Percentiles rank a stretch among this genome's conserved stretches.
Evolutionary conservation across 352 stramenopile genomes (phyloP).

Genomic region (Phytophthora tentaculata): DNA sequence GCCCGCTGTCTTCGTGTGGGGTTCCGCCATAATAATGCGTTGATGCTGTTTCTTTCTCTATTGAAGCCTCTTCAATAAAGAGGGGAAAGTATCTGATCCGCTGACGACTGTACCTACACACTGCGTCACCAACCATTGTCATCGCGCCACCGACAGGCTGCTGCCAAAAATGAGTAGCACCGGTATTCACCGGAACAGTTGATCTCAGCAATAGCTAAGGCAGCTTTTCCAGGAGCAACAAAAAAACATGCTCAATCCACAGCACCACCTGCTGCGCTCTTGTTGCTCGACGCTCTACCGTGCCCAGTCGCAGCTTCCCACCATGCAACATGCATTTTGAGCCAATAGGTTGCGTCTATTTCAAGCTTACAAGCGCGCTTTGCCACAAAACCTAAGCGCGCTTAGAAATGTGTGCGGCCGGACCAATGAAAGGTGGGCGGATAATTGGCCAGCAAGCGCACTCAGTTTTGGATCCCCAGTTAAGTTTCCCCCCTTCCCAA

Average conservation of each 20-base stretch:
- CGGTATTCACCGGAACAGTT: constrained; percentile 20
- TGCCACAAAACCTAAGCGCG: constrained; percentile 1
- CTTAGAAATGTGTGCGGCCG: constrained; percentile 26
- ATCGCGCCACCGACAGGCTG: constrained; percentile 18
- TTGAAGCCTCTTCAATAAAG: too few species aligned
- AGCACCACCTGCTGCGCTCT: not conserved
- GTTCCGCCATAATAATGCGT: constrained; percentile 73
- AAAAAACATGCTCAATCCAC: too few species aligned
- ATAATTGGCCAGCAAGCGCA: constrained; percentile 35
- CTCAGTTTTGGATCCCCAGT: constrained; percentile 41
- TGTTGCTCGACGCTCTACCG: constrained; percentile 2
- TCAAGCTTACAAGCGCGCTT: constrained; percentile 6
- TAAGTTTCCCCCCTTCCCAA: constrained; percentile 50
- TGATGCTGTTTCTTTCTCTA: constrained; percentile 13
- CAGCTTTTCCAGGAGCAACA: too few species aligned
- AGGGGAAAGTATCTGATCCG: constrained; percentile 20
- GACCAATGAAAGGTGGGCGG: constrained; percentile 6
- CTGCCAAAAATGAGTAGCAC: constrained; percentile 8
- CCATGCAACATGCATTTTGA: constrained; percentile 14
- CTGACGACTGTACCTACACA: constrained; percentile 8
- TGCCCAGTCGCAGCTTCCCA: not conserved
- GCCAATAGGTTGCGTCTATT: not conserved
- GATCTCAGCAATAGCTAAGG: not conserved
- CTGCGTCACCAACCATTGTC: constrained; percentile 7
- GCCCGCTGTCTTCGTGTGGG: constrained; percentile 88